A percentile compares a stretch with the other conserved stretches of the same genome.
Conservation (phyloP, 768 basidiomycete genomes). For the Suillus subluteus region DNA sequence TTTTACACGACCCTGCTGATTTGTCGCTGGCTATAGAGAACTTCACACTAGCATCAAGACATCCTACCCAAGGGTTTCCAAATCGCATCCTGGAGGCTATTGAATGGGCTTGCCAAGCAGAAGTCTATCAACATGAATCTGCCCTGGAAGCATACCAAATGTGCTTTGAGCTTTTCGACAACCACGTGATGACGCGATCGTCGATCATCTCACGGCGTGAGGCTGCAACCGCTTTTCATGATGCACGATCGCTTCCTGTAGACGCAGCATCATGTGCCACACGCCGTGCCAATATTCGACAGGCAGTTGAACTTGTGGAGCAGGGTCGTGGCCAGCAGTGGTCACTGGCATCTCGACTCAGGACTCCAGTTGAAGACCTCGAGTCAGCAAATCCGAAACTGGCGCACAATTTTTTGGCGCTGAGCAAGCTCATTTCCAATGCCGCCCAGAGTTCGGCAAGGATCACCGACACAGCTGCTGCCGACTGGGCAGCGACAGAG, state of each 20-base stretch:
- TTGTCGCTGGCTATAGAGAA: no score
- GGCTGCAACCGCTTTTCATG: neutral
- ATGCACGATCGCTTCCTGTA: neutral
- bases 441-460: neutral
- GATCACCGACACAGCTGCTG: neutral
- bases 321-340: slow-evolving; percentile 24
- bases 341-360: slow-evolving; percentile 28
- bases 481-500: neutral
- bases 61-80: no score
- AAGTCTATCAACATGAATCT: no score
- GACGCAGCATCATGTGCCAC: slow-evolving; percentile 19
- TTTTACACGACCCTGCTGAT: no score
- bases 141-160: no score
- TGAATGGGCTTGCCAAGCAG: no score
- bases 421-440: neutral
- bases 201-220: slow-evolving; percentile 1
- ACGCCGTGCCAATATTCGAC: slow-evolving; percentile 3
- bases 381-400: neutral
- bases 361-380: slow-evolving; percentile 28
- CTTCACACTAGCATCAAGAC: no score
- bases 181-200: neutral
- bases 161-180: no score
- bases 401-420: neutral
- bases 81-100: no score
- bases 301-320: slow-evolving; percentile 33